phyloP scores from a whole-genome alignment of 768 basidiomycete species.

The Tricholoma saponaceum region DNA sequence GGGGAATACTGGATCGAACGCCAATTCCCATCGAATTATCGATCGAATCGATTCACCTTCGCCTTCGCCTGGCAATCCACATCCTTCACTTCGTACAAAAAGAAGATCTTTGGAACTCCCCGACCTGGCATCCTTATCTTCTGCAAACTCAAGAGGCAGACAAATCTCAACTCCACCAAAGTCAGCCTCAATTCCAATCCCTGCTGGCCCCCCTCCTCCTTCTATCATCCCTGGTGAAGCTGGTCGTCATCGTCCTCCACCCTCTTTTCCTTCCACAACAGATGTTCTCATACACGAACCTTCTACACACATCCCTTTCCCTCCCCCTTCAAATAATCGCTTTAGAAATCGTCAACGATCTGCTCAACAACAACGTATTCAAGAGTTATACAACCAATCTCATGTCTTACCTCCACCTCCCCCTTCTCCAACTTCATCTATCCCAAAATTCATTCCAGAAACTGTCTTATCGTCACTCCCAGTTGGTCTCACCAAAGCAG shows the following conservation, averaged over 20 bases:
- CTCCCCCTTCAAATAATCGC: slow-evolving; percentile 28
- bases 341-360: slow-evolving; percentile 35
- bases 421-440: background rate
- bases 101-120: slow-evolving; percentile 75
- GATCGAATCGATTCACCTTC: slow-evolving; percentile 27
- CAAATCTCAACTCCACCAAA: slow-evolving; percentile 21
- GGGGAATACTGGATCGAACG: background rate
- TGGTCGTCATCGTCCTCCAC: slow-evolving; percentile 19
- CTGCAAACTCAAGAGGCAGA: slow-evolving; percentile 14
- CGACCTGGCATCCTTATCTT: slow-evolving; percentile 48
- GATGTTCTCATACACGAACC: slow-evolving; percentile 22
- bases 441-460: slow-evolving; percentile 47
- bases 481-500: slow-evolving; percentile 39
- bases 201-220: slow-evolving; percentile 15
- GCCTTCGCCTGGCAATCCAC: slow-evolving; percentile 39
- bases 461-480: slow-evolving; percentile 66
- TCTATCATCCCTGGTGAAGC: slow-evolving; percentile 22
- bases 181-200: slow-evolving; percentile 38
- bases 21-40: background rate
- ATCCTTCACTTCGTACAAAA: slow-evolving; percentile 61
- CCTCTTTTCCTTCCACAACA: slow-evolving; percentile 24
- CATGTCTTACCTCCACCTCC: slow-evolving; percentile 8
- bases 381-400: slow-evolving; percentile 39
- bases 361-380: slow-evolving; percentile 32
- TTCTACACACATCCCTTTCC: slow-evolving; percentile 22